Evolutionary conservation across 2,329 filamentous ascomycete genomes (phyloP).

Genomic region (Juglanconis oblonga): DNA sequence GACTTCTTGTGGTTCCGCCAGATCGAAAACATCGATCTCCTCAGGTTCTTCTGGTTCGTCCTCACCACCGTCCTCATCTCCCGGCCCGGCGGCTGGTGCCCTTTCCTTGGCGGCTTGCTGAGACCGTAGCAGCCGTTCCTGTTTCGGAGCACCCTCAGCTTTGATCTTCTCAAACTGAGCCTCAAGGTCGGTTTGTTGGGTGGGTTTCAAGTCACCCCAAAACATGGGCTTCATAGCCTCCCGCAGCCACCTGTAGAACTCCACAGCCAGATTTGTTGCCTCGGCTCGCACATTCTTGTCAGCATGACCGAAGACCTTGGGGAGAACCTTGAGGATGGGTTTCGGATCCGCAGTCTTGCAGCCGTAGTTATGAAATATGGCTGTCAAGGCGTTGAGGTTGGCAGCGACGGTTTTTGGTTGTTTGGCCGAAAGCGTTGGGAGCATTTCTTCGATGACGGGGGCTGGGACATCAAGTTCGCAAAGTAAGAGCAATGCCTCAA

Average conservation of each 20-base stretch:
- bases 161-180: slow-evolving; percentile 93
- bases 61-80: slow-evolving; percentile 56
- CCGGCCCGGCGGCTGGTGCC: slow-evolving; percentile 59
- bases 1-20: slow-evolving; percentile 86
- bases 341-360: slow-evolving; percentile 95
- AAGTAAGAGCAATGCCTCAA: slow-evolving; percentile 84
- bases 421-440: slow-evolving; percentile 81
- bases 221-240: slow-evolving; percentile 99
- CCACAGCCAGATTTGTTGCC: slow-evolving; percentile 85
- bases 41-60: slow-evolving; percentile 59
- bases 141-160: slow-evolving; percentile 80
- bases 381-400: slow-evolving; percentile 71
- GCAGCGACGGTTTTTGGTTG: slow-evolving; percentile 80
- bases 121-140: slow-evolving; percentile 81
- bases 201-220: slow-evolving; percentile 91
- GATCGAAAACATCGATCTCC: slow-evolving; percentile 77
- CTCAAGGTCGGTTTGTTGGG: slow-evolving; percentile 91
- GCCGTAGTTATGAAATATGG: slow-evolving; percentile 90
- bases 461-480: slow-evolving; percentile 84
- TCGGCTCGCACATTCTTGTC: slow-evolving; percentile 98
- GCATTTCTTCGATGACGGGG: slow-evolving; percentile 84
- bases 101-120: slow-evolving; percentile 81
- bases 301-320: slow-evolving; percentile 91
- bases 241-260: slow-evolving; percentile 94
- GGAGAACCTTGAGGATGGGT: slow-evolving; percentile 80